Evolutionary conservation across 352 stramenopile species (phyloP), one percentile per base, ranked within the genome.

Genomic region (Pythium biforme): DNA sequence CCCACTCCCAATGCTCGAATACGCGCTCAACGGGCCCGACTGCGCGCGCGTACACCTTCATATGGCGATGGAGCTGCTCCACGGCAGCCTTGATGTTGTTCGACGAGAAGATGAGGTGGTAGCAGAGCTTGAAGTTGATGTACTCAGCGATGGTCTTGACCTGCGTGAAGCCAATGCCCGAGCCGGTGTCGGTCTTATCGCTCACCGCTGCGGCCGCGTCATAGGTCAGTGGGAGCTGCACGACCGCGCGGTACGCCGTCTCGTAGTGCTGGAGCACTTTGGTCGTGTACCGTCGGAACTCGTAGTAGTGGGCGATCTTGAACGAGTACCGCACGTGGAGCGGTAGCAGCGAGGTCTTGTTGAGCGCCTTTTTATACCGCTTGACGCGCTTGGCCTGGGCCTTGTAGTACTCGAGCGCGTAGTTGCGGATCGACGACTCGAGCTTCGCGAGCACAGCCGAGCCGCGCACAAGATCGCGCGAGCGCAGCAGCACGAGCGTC

Each of bases 271-370:
- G 76, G 29, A 96, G 51, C 40, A 94, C 83, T 57, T 96, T 96
- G 51, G 80, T 91, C 46, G 83, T 94, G 55, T 92, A 90, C 7
- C 86, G 74, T 47, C 87, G 75, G 56, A 96, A 96, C 68, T 96
- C 87, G 54, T 94, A 94, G 58, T 92, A 96, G 57, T 96, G 87
- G 20, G 85, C 87, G 41, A 94, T 92, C 74, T 96, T 96, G 64
- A 96, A 96, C 58, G 80, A 89, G 46, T 92, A 75, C n/a, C 87
- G 76, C 12, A 84, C 81, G 26, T 88, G 77, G 22, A 94, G 57
- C 7, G 74, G 72, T 54, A 86, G 67, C 27, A 83, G 75, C n/a
- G 68, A 68, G 4, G 66, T 81, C 70, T 92, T 94, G 54, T 72
- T 77, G 15, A 92, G 71, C 12, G 74, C 69, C 50, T 95, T 95